Evolutionary conservation across 345 rosid species (phyloP).

Genomic region (Rhodamnia argentea): DNA sequence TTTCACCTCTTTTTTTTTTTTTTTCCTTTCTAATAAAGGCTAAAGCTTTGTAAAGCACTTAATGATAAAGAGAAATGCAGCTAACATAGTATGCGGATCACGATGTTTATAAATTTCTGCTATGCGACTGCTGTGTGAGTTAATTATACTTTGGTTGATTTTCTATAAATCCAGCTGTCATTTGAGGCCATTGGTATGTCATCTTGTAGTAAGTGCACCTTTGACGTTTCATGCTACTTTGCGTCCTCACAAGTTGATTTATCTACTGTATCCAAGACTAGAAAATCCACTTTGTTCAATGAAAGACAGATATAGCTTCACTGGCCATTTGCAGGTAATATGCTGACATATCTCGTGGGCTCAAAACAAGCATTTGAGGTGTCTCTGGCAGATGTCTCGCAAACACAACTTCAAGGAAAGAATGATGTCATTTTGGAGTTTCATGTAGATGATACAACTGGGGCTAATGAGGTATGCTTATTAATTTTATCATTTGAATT

Average conservation of each 20-base stretch:
- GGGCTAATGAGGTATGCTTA: conserved; percentile 80
- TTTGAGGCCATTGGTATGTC: not conserved
- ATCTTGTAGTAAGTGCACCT: not conserved
- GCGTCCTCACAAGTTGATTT: not conserved
- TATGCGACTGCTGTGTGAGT: not conserved
- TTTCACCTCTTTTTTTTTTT: not conserved
- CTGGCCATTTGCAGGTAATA: conserved; percentile 45
- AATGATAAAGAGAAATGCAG: not conserved
- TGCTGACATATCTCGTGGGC: conserved; percentile 73
- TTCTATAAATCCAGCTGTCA: not conserved
- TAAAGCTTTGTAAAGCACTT: not conserved
- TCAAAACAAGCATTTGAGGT: conserved; percentile 93
- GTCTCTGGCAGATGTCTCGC: conserved; percentile 86
- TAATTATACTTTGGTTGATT: not conserved
- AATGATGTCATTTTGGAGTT: conserved; percentile 91
- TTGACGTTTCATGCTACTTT: not conserved
- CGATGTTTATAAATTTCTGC: not conserved
- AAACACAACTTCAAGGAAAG: conserved; percentile 86
- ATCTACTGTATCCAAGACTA: not conserved
- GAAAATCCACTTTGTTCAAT: not conserved
- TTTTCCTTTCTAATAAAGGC: not conserved
- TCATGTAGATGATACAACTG: conserved; percentile 94
- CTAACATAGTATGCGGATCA: not conserved
- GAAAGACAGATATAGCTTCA: not conserved
- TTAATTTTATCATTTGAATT: not conserved